Evolutionary conservation across 352 stramenopile genomes (phyloP).

Genomic region (Phytopythium delawarense): DNA sequence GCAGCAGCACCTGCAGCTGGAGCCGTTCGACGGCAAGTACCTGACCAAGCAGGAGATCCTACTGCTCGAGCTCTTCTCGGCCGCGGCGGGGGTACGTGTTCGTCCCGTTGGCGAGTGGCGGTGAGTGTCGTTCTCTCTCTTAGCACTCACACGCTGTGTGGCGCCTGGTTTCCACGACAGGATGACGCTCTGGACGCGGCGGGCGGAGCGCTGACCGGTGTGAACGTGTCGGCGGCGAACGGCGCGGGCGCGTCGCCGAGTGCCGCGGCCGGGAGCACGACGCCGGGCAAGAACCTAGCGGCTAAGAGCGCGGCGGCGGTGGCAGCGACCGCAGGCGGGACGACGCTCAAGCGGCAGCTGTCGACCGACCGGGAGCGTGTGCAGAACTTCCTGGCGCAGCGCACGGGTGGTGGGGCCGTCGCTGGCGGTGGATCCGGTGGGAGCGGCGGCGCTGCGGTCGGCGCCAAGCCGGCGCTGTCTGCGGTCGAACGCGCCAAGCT

Average conservation of each 20-base stretch:
- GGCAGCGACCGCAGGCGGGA: background rate
- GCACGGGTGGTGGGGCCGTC: slow-evolving; percentile 11
- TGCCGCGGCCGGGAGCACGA: background rate
- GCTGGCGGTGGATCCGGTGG: background rate
- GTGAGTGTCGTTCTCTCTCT: background rate
- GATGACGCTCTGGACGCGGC: background rate
- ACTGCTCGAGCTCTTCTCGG: slow-evolving; percentile 60
- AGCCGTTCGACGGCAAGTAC: slow-evolving; percentile 64
- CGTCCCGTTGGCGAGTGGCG: background rate
- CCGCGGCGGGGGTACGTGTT: slow-evolving; percentile 20
- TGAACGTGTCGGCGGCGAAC: slow-evolving; percentile 11
- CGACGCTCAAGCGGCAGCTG: slow-evolving; percentile 47
- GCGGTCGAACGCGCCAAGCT: slow-evolving; percentile 71
- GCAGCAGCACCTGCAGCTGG: slow-evolving; percentile 73
- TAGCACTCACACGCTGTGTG: background rate
- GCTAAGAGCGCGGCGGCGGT: background rate
- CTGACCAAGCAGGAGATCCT: slow-evolving; percentile 78
- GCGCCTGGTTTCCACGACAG: background rate
- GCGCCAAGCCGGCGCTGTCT: slow-evolving; percentile 38
- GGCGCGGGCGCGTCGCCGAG: slow-evolving; percentile 14
- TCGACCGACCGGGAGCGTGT: slow-evolving; percentile 53
- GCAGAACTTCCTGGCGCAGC: slow-evolving; percentile 63
- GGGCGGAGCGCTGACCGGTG: slow-evolving; percentile 6
- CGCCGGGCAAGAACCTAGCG: background rate
- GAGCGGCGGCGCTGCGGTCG: background rate